phyloP scores from a whole-genome alignment of 139 green algal species.

The Tetraselmis chui region DNA sequence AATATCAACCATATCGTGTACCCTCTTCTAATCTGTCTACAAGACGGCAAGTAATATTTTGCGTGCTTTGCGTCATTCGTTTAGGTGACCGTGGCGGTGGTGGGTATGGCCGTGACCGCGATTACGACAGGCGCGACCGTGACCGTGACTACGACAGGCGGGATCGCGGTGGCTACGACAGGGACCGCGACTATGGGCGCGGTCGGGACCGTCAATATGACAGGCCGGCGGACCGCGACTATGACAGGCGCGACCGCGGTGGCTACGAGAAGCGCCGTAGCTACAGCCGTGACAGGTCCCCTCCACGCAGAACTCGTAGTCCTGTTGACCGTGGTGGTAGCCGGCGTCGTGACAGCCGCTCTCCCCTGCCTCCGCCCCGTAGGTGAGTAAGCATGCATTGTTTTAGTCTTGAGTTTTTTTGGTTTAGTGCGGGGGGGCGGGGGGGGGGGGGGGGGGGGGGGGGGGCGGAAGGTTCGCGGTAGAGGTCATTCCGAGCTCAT shows the following conservation, averaged over 20 bases:
- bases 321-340: neutral
- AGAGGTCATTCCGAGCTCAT: too few species aligned
- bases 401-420: neutral
- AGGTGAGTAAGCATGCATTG: neutral
- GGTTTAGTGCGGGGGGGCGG: neutral
- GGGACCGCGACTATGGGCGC: neutral
- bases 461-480: too few species aligned
- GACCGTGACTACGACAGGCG: neutral
- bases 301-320: neutral
- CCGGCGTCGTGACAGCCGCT: neutral
- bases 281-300: neutral
- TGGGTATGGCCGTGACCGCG: neutral
- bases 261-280: neutral
- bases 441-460: too few species aligned
- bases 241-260: neutral
- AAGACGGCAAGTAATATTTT: neutral
- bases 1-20: too few species aligned
- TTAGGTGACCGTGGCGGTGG: neutral
- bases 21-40: neutral
- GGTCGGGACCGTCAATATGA: neutral
- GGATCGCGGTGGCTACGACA: neutral
- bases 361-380: too few species aligned
- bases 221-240: neutral
- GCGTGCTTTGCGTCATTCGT: too few species aligned
- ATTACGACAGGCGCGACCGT: neutral